Conservation (phyloP, 306 rosid species). For the Acacia crassicarpa region DNA sequence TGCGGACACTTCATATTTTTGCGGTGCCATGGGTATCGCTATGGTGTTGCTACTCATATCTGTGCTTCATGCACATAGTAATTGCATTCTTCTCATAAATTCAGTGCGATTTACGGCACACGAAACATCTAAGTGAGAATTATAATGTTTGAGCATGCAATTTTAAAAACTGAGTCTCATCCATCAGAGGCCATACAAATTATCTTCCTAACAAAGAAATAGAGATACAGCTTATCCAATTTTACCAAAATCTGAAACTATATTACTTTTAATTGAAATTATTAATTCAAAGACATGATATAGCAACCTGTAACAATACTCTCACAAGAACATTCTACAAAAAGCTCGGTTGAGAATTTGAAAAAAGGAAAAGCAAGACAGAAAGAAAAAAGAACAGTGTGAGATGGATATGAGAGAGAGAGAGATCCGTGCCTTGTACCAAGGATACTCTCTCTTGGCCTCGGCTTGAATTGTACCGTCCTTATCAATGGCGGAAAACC, state of each 20-base stretch:
- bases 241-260: neutral
- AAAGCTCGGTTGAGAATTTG: neutral
- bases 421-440: conserved; percentile 48
- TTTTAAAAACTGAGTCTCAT: neutral
- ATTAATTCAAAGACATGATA: neutral
- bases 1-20: neutral
- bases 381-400: neutral
- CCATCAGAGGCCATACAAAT: neutral
- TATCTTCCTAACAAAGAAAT: neutral
- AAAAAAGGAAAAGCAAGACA: neutral
- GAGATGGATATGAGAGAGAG: neutral
- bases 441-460: conserved; percentile 72
- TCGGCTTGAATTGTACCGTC: conserved; percentile 59
- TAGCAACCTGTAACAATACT: neutral
- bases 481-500: conserved; percentile 76
- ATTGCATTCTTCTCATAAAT: neutral
- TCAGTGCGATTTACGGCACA: neutral
- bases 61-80: too few relatives aligned
- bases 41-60: neutral
- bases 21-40: neutral
- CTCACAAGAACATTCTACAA: neutral
- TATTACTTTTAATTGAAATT: neutral
- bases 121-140: neutral
- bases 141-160: neutral
- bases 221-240: neutral